Evolutionary conservation across 202 grass and related monocot genomes (phyloP).

Genomic region (Panicum hallii): DNA sequence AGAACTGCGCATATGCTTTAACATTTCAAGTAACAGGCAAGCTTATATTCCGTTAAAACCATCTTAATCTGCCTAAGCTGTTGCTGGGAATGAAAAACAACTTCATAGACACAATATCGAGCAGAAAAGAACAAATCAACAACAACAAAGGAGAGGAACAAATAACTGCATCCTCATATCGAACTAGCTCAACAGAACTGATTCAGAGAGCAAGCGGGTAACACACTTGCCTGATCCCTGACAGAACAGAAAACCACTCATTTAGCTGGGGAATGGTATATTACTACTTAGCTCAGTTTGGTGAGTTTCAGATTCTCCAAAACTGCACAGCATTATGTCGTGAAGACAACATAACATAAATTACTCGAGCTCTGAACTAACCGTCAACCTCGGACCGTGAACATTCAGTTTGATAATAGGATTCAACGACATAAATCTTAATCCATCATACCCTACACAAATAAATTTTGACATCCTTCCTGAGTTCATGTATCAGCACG

Average conservation of each 20-base stretch:
- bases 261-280: too few relatives aligned
- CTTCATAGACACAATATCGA: slow-evolving; percentile 5
- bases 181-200: background rate
- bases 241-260: background rate
- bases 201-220: background rate
- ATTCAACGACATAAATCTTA: background rate
- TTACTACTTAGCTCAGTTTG: background rate
- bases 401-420: background rate
- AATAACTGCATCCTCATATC: background rate
- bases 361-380: background rate
- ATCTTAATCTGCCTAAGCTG: background rate
- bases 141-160: background rate
- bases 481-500: background rate
- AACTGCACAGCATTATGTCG: background rate
- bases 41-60: background rate
- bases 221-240: background rate
- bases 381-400: background rate
- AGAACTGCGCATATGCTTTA: slow-evolving; percentile 3
- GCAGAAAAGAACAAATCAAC: background rate
- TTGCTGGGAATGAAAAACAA: background rate
- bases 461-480: background rate
- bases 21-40: background rate
- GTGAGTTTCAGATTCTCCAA: background rate
- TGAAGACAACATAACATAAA: background rate
- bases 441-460: background rate